Evolutionary conservation across 257 asterid species (phyloP).

Genomic region (Capsicum baccatum): DNA sequence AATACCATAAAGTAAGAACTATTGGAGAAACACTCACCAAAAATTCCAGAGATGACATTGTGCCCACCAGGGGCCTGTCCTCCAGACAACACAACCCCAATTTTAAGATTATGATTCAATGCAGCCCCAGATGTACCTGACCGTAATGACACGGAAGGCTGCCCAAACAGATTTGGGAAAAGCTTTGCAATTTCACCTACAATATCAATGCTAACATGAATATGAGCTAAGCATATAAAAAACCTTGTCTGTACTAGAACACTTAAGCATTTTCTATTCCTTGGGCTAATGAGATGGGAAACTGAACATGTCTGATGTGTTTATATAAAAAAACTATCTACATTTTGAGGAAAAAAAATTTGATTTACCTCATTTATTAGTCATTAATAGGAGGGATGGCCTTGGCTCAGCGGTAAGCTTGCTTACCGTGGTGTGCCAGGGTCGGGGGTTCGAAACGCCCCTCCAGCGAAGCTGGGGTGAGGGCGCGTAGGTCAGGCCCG

Average conservation of each 20-base stretch:
- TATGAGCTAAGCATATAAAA: not conserved
- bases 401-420: no score
- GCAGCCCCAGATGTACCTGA: conserved; percentile 51
- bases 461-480: no score
- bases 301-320: not conserved
- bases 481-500: no score
- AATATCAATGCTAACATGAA: conserved; percentile 25
- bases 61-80: conserved; percentile 99
- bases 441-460: no score
- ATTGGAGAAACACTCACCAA: conserved; percentile 51
- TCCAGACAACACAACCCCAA: conserved; percentile 94
- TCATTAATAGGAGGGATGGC: not conserved
- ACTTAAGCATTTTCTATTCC: not conserved
- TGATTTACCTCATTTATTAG: not conserved
- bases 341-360: not conserved
- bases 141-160: conserved; percentile 78
- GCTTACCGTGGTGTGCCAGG: no score
- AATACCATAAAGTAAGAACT: not conserved
- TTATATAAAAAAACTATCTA: not conserved
- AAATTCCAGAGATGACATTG: conserved; percentile 94
- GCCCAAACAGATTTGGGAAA: conserved; percentile 85
- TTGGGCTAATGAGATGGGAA: not conserved
- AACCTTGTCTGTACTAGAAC: not conserved
- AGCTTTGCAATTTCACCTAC: conserved; percentile 90
- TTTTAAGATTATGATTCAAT: conserved; percentile 55